Conservation (phyloP, 2,329 filamentous ascomycete species). For the Neonectria hederae region DNA sequence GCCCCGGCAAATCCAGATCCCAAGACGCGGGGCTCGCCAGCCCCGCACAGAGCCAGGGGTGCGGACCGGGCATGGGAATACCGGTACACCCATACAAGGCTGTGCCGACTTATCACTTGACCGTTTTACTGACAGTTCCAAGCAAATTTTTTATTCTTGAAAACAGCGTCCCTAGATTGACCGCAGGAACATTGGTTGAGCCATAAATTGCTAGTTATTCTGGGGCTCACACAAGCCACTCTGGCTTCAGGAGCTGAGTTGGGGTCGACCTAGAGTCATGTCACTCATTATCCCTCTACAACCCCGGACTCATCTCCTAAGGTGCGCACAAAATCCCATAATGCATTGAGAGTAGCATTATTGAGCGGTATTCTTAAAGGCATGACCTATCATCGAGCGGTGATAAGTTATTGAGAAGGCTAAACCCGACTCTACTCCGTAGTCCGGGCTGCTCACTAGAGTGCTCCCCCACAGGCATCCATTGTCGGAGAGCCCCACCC, state of each 20-base stretch:
- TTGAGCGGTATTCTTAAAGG: background rate
- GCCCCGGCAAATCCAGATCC: conserved; percentile 1
- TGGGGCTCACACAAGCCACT: background rate
- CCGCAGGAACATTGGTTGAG: background rate
- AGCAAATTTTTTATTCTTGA: background rate
- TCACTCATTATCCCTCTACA: background rate
- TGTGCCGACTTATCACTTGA: too few species aligned
- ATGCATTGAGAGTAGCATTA: background rate
- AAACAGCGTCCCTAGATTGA: background rate
- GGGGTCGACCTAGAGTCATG: background rate
- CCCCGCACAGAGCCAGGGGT: background rate
- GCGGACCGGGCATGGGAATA: too few species aligned
- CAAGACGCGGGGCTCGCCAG: background rate
- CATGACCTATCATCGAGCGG: background rate
- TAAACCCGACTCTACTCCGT: background rate
- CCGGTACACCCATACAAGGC: too few species aligned
- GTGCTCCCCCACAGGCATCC: background rate
- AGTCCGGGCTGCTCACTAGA: background rate
- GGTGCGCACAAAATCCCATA: background rate
- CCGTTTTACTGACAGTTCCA: too few species aligned
- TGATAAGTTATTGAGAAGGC: background rate
- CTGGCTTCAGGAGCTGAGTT: background rate
- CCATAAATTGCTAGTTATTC: background rate
- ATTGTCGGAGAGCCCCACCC: background rate
- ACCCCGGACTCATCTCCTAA: background rate